phyloP scores from a whole-genome alignment of 2,329 filamentous ascomycete genomes.

The Microdochium trichocladiopsis region DNA sequence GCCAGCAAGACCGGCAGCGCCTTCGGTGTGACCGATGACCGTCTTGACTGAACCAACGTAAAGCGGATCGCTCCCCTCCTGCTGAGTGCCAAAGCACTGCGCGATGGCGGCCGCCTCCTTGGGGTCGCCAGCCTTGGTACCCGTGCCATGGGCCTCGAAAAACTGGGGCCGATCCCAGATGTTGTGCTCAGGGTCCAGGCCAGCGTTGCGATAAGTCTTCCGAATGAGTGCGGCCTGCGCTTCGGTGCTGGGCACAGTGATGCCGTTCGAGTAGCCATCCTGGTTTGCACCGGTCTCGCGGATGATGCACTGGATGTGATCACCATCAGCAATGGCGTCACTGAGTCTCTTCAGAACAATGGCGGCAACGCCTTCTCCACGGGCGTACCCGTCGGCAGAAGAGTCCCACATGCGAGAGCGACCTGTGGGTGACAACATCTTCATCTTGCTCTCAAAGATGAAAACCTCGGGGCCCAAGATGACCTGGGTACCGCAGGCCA shows the following conservation, averaged over 20 bases:
- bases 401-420: constrained; percentile 27
- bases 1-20: constrained; percentile 24
- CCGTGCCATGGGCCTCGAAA: constrained; percentile 8
- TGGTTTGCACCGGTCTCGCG: constrained; percentile 18
- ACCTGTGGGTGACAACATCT: constrained; percentile 20
- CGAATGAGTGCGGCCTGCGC: constrained; percentile 23
- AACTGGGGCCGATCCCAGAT: constrained; percentile 12
- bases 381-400: constrained; percentile 21
- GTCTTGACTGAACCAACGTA: constrained; percentile 15
- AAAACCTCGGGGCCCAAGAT: constrained; percentile 5
- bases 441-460: constrained; percentile 12
- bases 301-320: constrained; percentile 21
- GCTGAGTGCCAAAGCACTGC: background rate
- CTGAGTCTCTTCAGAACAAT: constrained; percentile 20
- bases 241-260: constrained; percentile 29
- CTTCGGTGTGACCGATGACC: constrained; percentile 27
- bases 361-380: constrained; percentile 21
- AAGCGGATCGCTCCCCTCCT: constrained; percentile 1
- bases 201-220: constrained; percentile 20
- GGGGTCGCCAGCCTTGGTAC: constrained; percentile 5
- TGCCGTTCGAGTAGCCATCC: constrained; percentile 30
- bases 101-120: constrained; percentile 4
- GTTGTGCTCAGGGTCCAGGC: constrained; percentile 11
- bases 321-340: constrained; percentile 17
- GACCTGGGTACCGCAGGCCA: constrained; percentile 9